Percentiles rank a stretch among this genome's conserved stretches.
Evolutionary conservation across 345 rosid genomes (phyloP).

Genomic region (Eucalyptus tenuipes): DNA sequence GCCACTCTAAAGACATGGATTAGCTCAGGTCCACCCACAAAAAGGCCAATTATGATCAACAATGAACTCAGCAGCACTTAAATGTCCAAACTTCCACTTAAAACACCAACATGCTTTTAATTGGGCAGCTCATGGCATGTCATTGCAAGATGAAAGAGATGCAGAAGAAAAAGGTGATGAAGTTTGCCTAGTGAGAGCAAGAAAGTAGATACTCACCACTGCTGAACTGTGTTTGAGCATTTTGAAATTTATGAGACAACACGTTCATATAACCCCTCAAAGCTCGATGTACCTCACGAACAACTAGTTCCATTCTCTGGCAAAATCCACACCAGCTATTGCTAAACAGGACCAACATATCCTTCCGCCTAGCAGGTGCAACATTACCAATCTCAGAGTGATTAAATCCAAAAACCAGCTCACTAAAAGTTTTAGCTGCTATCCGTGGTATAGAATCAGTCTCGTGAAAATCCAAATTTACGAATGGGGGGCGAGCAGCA

Average conservation of each 20-base stretch:
- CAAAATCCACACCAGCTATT: slow-evolving; percentile 91
- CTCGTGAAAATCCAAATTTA: slow-evolving; percentile 77
- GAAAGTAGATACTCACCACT: slow-evolving; percentile 26
- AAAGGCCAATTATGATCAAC: not conserved
- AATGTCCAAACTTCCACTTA: not conserved
- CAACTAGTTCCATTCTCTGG: slow-evolving; percentile 85
- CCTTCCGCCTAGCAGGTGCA: slow-evolving; percentile 35
- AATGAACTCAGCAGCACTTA: not conserved
- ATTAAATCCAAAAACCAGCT: slow-evolving; percentile 46
- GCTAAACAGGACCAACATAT: slow-evolving; percentile 85
- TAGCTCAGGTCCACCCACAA: not conserved
- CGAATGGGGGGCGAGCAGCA: slow-evolving; percentile 60
- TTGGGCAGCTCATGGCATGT: not conserved
- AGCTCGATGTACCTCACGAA: slow-evolving; percentile 71
- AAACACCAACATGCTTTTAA: not conserved
- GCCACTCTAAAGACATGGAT: not conserved
- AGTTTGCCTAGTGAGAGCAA: not conserved
- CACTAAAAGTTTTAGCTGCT: slow-evolving; percentile 37
- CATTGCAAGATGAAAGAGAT: not conserved
- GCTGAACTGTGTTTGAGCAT: slow-evolving; percentile 11
- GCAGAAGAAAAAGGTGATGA: not conserved
- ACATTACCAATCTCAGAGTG: slow-evolving; percentile 24
- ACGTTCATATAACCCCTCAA: slow-evolving; percentile 33
- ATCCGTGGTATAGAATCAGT: slow-evolving; percentile 61
- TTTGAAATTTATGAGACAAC: slow-evolving; percentile 22